phyloP scores from a whole-genome alignment of 768 basidiomycete species.

The Mrakia gelida region DNA sequence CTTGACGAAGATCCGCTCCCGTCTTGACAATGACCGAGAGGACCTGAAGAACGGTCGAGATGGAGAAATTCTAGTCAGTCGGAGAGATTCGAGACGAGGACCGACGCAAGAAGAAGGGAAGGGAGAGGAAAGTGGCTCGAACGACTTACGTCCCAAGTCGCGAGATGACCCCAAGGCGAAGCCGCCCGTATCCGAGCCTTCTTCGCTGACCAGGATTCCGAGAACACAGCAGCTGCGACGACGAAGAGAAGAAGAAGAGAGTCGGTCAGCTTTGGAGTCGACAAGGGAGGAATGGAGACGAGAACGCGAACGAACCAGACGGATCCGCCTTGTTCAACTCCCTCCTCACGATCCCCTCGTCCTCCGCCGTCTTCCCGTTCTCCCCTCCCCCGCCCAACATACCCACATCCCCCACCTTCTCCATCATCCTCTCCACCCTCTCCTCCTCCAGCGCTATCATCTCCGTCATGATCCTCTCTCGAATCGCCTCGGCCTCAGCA shows the following conservation, averaged over 20 bases:
- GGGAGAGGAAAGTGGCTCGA: neutral
- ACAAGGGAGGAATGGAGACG: neutral
- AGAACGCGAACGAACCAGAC: constrained; percentile 52
- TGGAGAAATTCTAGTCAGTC: too few relatives aligned
- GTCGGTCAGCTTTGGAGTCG: neutral
- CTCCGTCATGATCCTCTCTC: constrained; percentile 95
- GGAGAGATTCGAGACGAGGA: too few relatives aligned
- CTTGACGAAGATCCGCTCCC: constrained; percentile 91
- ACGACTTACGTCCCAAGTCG: constrained; percentile 53
- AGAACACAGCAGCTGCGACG: constrained; percentile 71
- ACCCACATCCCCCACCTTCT: constrained; percentile 41
- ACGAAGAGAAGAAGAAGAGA: neutral
- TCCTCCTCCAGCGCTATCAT: constrained; percentile 97
- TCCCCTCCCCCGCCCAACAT: constrained; percentile 28
- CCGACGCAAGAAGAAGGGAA: neutral
- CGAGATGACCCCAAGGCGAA: constrained; percentile 94
- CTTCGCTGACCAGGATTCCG: constrained; percentile 90
- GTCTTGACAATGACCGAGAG: constrained; percentile 98
- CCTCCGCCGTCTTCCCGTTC: constrained; percentile 68
- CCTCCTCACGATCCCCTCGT: constrained; percentile 86
- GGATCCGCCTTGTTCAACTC: constrained; percentile 95
- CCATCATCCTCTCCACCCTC: constrained; percentile 82
- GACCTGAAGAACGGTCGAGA: constrained; percentile 73
- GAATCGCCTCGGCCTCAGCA: constrained; percentile 80
- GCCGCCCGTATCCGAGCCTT: constrained; percentile 89